Conservation (phyloP, 1,284 basidiomycete genomes). For the Puccinia novopanici region DNA sequence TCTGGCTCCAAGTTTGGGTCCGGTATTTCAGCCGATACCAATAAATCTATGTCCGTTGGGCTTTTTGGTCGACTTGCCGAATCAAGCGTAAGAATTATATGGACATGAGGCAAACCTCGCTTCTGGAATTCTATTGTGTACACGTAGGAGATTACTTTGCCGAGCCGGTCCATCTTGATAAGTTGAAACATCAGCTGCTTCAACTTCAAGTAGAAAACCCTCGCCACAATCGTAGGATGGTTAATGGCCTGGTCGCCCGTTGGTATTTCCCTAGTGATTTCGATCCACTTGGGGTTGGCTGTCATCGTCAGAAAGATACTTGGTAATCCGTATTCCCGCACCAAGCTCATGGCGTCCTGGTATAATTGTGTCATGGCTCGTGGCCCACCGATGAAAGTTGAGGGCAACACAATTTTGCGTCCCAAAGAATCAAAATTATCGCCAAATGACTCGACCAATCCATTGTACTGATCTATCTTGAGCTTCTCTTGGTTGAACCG, state of each 20-base stretch:
- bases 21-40: conserved; percentile 62
- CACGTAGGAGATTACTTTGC: conserved; percentile 59
- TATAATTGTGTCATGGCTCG: conserved; percentile 60
- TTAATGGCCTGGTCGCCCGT: conserved; percentile 61
- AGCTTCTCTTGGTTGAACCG: neutral
- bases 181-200: conserved; percentile 55
- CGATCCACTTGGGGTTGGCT: conserved; percentile 61
- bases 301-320: conserved; percentile 62
- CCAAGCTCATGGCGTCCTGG: too few relatives aligned
- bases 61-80: conserved; percentile 32
- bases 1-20: conserved; percentile 60
- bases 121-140: conserved; percentile 66
- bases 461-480: conserved; percentile 54
- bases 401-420: conserved; percentile 57
- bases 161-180: conserved; percentile 58
- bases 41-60: conserved; percentile 60
- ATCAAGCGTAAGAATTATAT: conserved; percentile 55
- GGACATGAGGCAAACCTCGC: conserved; percentile 63
- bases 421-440: conserved; percentile 14
- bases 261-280: conserved; percentile 61
- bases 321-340: conserved; percentile 57
- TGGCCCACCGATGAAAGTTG: conserved; percentile 59
- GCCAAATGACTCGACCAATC: conserved; percentile 1
- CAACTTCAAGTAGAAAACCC: conserved; percentile 63
- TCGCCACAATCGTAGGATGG: conserved; percentile 62